A percentile compares a stretch with the other conserved stretches of the same genome.
phyloP scores from a whole-genome alignment of 163 green algal species.

The Scenedesmus sp. region DNA sequence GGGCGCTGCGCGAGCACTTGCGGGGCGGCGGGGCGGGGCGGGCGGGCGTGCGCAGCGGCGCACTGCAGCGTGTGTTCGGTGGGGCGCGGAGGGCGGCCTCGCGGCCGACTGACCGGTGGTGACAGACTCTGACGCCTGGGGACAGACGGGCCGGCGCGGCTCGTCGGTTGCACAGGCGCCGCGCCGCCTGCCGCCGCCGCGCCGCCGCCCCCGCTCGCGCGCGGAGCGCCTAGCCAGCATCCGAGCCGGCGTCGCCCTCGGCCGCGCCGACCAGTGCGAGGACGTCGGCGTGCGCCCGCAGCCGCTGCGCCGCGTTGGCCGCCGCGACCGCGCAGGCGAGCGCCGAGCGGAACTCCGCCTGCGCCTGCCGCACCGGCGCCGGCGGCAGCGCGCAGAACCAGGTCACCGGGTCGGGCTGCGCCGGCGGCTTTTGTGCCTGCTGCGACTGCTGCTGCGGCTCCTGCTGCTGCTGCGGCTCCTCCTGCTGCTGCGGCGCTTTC shows the following conservation, averaged over 20 bases:
- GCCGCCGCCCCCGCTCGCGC: too few species aligned
- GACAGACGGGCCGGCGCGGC: too few species aligned
- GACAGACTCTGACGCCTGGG: too few species aligned
- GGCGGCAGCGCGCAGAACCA: slow-evolving; percentile 28
- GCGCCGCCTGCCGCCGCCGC: too few species aligned
- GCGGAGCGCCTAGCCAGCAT: too few species aligned
- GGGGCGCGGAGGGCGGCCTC: too few species aligned
- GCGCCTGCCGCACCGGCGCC: slow-evolving; percentile 4
- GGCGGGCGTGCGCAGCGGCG: too few species aligned
- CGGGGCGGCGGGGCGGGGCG: not conserved
- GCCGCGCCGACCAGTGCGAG: too few species aligned
- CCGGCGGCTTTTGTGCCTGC: too few species aligned
- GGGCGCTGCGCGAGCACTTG: not conserved
- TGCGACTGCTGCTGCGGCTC: not conserved
- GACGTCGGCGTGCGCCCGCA: not conserved
- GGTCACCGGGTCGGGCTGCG: not conserved
- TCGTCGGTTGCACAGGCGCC: too few species aligned
- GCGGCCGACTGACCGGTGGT: too few species aligned
- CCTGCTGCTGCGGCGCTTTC: not conserved
- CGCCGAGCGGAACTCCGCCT: slow-evolving; percentile 3
- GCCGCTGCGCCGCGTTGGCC: slow-evolving; percentile 15
- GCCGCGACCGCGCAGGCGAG: slow-evolving; percentile 18
- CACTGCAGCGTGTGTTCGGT: too few species aligned
- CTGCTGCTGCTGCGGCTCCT: not conserved
- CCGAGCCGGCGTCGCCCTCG: not conserved